Evolutionary conservation across 2,329 filamentous ascomycete species (phyloP).

Genomic region (Aureobasidium sp.): DNA sequence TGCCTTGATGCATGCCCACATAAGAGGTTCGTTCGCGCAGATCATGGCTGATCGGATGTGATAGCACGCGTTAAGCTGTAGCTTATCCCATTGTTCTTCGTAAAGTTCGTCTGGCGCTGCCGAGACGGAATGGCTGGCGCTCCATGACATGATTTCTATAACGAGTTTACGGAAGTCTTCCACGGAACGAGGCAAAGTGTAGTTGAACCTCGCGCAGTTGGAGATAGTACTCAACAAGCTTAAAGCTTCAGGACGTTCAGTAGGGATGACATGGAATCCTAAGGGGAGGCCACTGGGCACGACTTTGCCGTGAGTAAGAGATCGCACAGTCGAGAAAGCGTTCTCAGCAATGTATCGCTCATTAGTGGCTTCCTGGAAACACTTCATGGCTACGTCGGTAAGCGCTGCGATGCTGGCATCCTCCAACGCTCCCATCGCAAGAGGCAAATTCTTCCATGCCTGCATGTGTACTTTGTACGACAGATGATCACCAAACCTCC

Average conservation of each 20-base stretch:
- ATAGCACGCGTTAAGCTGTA: constrained; percentile 20
- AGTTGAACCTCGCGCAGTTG: constrained; percentile 9
- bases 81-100: constrained; percentile 19
- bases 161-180: constrained; percentile 16
- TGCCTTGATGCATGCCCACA: constrained; percentile 10
- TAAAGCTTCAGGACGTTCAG: constrained; percentile 17
- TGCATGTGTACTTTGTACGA: constrained; percentile 22
- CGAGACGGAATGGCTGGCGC: constrained; percentile 18
- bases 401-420: constrained; percentile 20
- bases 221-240: constrained; percentile 18
- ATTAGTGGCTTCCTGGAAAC: constrained; percentile 19
- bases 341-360: background rate
- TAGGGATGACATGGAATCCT: constrained; percentile 19
- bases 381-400: constrained; percentile 20
- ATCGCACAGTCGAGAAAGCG: background rate
- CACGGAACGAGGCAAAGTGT: background rate
- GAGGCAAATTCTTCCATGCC: constrained; percentile 19
- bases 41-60: constrained; percentile 21
- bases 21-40: constrained; percentile 16
- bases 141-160: constrained; percentile 21
- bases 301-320: background rate
- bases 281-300: constrained; percentile 3
- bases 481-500: constrained; percentile 20
- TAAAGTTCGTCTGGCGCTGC: constrained; percentile 12
- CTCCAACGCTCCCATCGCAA: constrained; percentile 18